A percentile compares a stretch with the other conserved stretches of the same genome.
These are phyloP conservation scores for Astrothelium macrocarpum DNA, from an alignment of 495 filamentous ascomycete genomes.

Conservation along the genomic window DNA sequence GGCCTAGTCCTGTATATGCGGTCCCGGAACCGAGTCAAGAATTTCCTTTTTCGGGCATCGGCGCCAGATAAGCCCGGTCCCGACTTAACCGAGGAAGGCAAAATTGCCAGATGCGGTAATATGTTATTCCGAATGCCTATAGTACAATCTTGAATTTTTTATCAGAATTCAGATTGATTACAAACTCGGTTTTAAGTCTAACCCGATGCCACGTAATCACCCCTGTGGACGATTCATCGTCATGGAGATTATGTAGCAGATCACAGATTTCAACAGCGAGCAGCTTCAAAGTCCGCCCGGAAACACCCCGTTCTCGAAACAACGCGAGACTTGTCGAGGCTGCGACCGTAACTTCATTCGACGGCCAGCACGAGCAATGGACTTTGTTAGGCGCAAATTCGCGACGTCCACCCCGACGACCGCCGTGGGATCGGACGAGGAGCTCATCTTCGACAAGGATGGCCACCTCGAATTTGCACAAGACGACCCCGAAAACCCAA, in stretches of 20 bases:
- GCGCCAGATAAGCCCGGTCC: not conserved
- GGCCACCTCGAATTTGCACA: conserved; percentile 37
- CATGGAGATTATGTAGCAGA: conserved; percentile 3
- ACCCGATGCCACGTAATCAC: not conserved
- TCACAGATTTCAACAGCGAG: not conserved
- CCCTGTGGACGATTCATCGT: not conserved
- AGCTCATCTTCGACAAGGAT: conserved; percentile 32
- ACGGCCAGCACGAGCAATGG: not conserved
- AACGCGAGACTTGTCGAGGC: conserved; percentile 4
- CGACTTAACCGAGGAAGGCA: not conserved
- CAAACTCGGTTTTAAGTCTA: not conserved
- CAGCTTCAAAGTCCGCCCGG: conserved; percentile 3
- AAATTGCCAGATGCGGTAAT: conserved; percentile 3
- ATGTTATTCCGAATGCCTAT: not conserved
- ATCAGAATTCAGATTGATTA: not conserved
- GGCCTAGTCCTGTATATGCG: not conserved
- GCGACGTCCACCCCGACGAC: not conserved
- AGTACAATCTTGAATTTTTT: not conserved
- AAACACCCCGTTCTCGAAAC: not conserved
- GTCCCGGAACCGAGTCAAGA: conserved; percentile 1
- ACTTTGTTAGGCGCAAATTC: conserved; percentile 1
- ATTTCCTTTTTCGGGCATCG: not conserved
- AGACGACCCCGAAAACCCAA: conserved; percentile 42
- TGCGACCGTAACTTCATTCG: not conserved
- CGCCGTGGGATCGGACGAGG: conserved; percentile 10